Base-by-base conservation (phyloP, 2,329 filamentous ascomycete species). In the Exophiala sideris region DNA sequence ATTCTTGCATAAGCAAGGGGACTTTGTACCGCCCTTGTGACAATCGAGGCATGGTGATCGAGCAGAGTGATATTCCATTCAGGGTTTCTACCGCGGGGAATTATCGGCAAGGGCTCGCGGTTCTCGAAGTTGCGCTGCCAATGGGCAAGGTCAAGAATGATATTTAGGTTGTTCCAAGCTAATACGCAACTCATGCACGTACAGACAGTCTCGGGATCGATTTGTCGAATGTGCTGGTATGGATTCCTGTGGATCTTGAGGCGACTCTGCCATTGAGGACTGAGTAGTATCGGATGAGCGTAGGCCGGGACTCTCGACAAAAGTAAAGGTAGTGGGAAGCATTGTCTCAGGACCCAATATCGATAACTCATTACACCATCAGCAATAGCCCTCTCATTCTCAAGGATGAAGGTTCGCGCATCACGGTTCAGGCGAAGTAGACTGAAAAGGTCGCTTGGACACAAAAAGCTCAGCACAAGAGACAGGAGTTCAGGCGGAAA, bases 101-200 rank as follows among this genome's bases (percentile, higher is more conserved):
- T 62, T 10, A 58, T 56, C 7, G 62, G 62, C 16, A 64, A 49
- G 2, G 62, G 62, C 45, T 62, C 58, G n/a, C 62, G 56, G 9
- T 52, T 54, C 18, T 57, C 62, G 4, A 64, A 46, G 39, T 62
- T 61, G 5, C 38, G 42, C 41, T 64, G 62, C 62, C 62, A 64
- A 36, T 64, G 60, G 5, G 59, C 58, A 11, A 64, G 56, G 42
- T 64, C 62, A 21, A 64, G 56, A 29, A 64, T 34, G 32, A 62
- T 57, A 40, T 53, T 58, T 2, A 64, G 52, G 36, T 64, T 64
- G 54, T 64, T 64, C 62, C 62, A 64, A 6, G 60, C 56, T 16
- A 64, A 54, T 3, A 62, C 60, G 45, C 62, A 64, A 35, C 54
- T 61, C 58, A 62, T 61, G 42, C 62, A 64, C 5, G 58, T 62